A percentile compares a stretch with the other conserved stretches of the same genome.
Evolutionary conservation across 1,139 yeast genomes (phyloP).

Genomic region (Barnettozyma hawaiiensis): DNA sequence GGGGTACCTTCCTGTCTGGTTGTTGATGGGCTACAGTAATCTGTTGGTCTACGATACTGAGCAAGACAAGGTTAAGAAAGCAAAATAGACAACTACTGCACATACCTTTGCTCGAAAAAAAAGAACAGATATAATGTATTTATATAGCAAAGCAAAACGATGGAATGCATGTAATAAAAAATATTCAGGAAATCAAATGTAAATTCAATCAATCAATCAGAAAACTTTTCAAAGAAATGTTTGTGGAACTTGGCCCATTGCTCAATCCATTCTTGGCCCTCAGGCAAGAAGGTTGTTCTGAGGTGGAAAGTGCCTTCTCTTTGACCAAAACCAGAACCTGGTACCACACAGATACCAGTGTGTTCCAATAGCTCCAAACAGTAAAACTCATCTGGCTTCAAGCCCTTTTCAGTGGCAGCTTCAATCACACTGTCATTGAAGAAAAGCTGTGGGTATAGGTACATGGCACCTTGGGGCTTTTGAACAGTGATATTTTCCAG

Average conservation of each 20-base stretch:
- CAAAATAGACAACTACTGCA: not conserved
- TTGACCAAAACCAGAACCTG: conserved; percentile 97
- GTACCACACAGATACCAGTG: conserved; percentile 97
- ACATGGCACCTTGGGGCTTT: conserved; percentile 96
- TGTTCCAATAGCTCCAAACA: conserved; percentile 73
- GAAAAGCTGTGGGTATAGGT: conserved; percentile 75
- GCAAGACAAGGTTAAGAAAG: not conserved
- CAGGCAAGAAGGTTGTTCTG: conserved; percentile 94
- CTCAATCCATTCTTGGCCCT: conserved; percentile 84
- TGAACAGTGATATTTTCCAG: conserved; percentile 84
- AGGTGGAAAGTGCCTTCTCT: conserved; percentile 81
- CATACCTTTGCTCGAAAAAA: too few relatives aligned
- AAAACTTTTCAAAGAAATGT: conserved; percentile 56
- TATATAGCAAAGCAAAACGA: too few relatives aligned
- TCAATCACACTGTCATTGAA: conserved; percentile 58
- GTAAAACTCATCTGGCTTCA: conserved; percentile 79
- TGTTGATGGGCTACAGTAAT: conserved; percentile 27
- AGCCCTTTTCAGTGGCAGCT: conserved; percentile 49
- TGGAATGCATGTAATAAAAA: too few relatives aligned
- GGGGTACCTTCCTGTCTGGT: conserved; percentile 86
- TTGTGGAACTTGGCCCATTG: conserved; percentile 74
- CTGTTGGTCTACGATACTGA: not conserved
- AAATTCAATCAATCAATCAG: conserved; percentile 10
- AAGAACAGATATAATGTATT: too few relatives aligned
- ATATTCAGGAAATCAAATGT: too few relatives aligned